Evolutionary conservation across 2,329 filamentous ascomycete genomes (phyloP).

Genomic region (Phyllosticta paracitricarpa): DNA sequence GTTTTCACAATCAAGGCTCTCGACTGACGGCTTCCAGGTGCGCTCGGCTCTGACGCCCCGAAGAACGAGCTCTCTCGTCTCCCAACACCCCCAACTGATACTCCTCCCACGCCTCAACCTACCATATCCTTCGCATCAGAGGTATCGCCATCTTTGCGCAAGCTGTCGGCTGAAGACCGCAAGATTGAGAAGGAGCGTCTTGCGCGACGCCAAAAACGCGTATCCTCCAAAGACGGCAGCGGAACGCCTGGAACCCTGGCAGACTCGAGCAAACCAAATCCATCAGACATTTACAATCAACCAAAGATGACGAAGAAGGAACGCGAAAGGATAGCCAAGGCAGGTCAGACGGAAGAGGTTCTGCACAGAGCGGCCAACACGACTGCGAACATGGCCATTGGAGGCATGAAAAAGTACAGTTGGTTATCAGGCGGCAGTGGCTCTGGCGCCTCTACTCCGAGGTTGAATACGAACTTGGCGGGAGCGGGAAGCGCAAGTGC

Average conservation of each 20-base stretch:
- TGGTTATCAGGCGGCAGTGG: constrained; percentile 57
- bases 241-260: constrained; percentile 19
- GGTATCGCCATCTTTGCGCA: constrained; percentile 61
- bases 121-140: constrained; percentile 47
- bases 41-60: constrained; percentile 4
- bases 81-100: constrained; percentile 38
- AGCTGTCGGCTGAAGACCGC: constrained; percentile 9
- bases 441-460: constrained; percentile 24
- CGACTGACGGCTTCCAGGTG: constrained; percentile 30
- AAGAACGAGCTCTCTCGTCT: constrained; percentile 26
- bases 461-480: constrained; percentile 18
- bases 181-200: constrained; percentile 31
- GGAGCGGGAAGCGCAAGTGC: constrained; percentile 17
- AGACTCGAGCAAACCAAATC: constrained; percentile 11
- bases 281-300: neutral
- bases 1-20: neutral
- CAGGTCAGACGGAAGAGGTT: constrained; percentile 64
- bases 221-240: constrained; percentile 16
- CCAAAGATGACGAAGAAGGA: constrained; percentile 77
- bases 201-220: constrained; percentile 34
- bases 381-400: constrained; percentile 69
- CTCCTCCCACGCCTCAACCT: constrained; percentile 39
- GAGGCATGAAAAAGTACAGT: constrained; percentile 62
- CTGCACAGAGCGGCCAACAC: constrained; percentile 75
- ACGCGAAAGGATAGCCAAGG: constrained; percentile 62